These are phyloP conservation scores for Lachancea mirantina DNA, from an alignment of 805 yeast genomes.

Conservation along the genomic window DNA sequence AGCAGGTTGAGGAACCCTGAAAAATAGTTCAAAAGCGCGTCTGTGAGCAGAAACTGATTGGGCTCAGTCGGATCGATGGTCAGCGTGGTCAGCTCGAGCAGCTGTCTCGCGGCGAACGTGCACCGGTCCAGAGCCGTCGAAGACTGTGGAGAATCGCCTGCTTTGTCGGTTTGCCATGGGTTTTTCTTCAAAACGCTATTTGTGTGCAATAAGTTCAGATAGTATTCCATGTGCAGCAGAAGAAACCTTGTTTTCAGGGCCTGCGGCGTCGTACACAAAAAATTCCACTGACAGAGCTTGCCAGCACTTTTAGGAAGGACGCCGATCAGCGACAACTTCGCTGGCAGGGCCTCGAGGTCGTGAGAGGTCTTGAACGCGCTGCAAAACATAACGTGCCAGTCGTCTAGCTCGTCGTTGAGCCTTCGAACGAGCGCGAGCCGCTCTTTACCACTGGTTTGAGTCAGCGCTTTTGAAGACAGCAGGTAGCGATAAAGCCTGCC, in stretches of 20 bases:
- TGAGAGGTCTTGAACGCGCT: not conserved
- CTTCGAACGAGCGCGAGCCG: constrained; percentile 1
- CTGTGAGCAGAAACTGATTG: constrained; percentile 1
- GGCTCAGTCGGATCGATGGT: constrained; percentile 1
- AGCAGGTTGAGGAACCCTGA: constrained; percentile 6
- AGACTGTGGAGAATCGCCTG: not conserved
- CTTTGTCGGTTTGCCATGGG: constrained; percentile 3
- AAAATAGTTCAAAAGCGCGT: constrained; percentile 4
- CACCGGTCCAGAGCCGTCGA: constrained; percentile 1
- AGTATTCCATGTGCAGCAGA: constrained; percentile 5
- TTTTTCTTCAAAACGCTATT: constrained; percentile 3
- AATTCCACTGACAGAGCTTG: not conserved
- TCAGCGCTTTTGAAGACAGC: constrained; percentile 4
- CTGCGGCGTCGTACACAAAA: not conserved
- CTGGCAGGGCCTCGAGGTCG: not conserved
- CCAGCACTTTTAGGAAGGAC: constrained; percentile 1
- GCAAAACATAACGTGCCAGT: constrained; percentile 4
- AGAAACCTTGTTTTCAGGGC: not conserved
- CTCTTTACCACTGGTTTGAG: not conserved
- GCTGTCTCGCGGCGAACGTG: constrained; percentile 6
- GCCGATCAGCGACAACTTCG: not conserved
- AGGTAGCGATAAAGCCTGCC: constrained; percentile 5
- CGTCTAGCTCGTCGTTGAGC: constrained; percentile 4
- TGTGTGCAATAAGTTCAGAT: constrained; percentile 6
- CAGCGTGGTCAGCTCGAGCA: constrained; percentile 1